Base-by-base conservation (phyloP, 176 grass and related monocot genomes). In the Paspalum vaginatum region DNA sequence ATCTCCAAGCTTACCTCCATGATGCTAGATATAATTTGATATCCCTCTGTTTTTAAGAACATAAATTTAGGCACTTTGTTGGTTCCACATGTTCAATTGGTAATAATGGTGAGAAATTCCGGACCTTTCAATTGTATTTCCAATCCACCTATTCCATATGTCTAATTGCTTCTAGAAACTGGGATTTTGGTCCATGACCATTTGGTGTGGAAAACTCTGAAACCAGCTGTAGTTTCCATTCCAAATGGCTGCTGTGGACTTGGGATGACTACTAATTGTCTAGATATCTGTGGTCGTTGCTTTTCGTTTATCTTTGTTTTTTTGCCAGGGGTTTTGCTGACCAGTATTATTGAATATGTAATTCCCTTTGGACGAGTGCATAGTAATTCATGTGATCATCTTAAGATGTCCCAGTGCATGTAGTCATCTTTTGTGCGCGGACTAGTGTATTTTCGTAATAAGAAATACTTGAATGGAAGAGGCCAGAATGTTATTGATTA, bases 1-100 rank as follows among this genome's bases (percentile, higher is more conserved):
- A 65, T 77, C 76, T 40, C 67, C 6, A 73, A 65, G 56, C 65
- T 87, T 63, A 37, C 45, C 41, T 67, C 49, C 73, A 50, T 72
- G 72, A 37, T 79, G 11, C 65, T 60, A 26, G 10, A 60, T 60
- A 60, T 61, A 24, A 61, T 61, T 60, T 60, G 22, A 25, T n/a
- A 26, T 25, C 22, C 24, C 57, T 22, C 10, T 60, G 22, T 60
- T n/a, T 59, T 9, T 60, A 26, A 26, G 57, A 60, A 60, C 57
- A 55, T 2, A 60, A n/a, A 60, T 25, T 59, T 60, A 60, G 22
- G 4, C 57, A 60, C 57, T 60, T 26, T n/a, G 56, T 60, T 60
- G 57, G 57, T 24, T 61, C 11, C 11, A 14, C 5, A 26, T 61
- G 42, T 43, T 4, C 22, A 12, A 22, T 24, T 61, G 58, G 58